These are phyloP conservation scores for Stagonosporopsis rhizophila DNA, from an alignment of 2,329 filamentous ascomycete species.

Conservation along the genomic window DNA sequence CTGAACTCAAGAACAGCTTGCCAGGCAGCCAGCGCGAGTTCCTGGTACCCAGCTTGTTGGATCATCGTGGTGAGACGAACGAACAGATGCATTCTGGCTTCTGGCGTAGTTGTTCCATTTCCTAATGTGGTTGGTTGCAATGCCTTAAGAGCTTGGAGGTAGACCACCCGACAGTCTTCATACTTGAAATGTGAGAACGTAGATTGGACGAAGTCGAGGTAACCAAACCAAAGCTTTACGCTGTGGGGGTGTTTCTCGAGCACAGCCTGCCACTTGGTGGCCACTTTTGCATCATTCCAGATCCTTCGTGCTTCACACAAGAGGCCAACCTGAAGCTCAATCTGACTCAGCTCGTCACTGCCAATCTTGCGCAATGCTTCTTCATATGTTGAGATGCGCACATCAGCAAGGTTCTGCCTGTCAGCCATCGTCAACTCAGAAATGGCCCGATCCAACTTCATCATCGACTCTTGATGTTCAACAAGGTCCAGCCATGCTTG, in stretches of 20 bases:
- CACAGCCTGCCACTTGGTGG: conserved; percentile 70
- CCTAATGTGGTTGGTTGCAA: conserved; percentile 19
- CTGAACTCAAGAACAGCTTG: conserved; percentile 79
- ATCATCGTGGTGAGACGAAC: conserved; percentile 77
- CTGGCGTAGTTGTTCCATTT: conserved; percentile 10
- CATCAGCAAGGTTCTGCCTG: conserved; percentile 72
- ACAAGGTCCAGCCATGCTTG: conserved; percentile 81
- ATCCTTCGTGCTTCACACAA: conserved; percentile 77
- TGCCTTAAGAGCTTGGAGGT: conserved; percentile 63
- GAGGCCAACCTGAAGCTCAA: conserved; percentile 69
- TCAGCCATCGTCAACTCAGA: conserved; percentile 65
- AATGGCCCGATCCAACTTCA: conserved; percentile 58
- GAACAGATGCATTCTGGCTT: conserved; percentile 68
- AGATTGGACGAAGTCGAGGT: conserved; percentile 75
- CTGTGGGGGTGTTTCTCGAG: conserved; percentile 63
- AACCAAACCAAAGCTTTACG: conserved; percentile 74
- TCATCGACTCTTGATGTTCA: conserved; percentile 74
- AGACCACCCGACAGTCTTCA: conserved; percentile 67
- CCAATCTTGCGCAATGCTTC: conserved; percentile 71
- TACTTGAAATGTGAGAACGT: conserved; percentile 71
- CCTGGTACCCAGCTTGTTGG: conserved; percentile 77
- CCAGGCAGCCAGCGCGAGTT: conserved; percentile 81
- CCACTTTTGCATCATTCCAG: conserved; percentile 71
- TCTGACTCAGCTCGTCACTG: conserved; percentile 55
- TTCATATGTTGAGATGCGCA: conserved; percentile 81